Percentiles rank a stretch among this genome's conserved stretches.
phyloP scores from a whole-genome alignment of 2,329 filamentous ascomycete genomes.

The Venturia asperata region DNA sequence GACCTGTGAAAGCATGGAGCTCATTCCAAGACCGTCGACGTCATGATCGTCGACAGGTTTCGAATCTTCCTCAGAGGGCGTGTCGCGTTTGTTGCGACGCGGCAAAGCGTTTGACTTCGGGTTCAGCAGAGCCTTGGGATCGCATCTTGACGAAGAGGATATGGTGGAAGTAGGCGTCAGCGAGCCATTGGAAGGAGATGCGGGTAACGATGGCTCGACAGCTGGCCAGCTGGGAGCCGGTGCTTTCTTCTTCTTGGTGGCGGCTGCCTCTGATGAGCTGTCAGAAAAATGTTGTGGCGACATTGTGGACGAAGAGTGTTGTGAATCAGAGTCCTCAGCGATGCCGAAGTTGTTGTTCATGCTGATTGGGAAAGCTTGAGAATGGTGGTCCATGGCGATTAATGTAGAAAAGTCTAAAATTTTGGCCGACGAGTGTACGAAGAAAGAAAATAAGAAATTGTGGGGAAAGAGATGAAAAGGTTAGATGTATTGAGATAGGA shows the following conservation, averaged over 20 bases:
- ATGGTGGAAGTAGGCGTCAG: not conserved
- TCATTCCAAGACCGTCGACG: not conserved
- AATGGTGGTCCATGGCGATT: not conserved
- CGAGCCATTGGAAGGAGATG: conserved; percentile 9
- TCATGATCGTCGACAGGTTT: not conserved
- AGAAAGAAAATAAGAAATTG: not conserved
- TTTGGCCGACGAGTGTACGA: not conserved
- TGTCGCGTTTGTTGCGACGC: not conserved
- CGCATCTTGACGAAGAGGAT: not conserved
- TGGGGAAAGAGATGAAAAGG: not conserved
- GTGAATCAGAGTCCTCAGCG: conserved; percentile 6
- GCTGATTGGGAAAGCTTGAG: not conserved
- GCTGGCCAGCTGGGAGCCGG: not conserved
- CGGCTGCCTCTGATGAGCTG: not conserved
- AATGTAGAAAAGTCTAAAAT: not conserved
- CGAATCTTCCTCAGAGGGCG: not conserved
- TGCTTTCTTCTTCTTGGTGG: conserved; percentile 1
- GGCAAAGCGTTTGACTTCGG: not conserved
- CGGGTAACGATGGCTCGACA: not conserved
- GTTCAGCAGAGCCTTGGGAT: not conserved
- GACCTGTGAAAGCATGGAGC: conserved; percentile 5
- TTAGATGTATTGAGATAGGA: not conserved
- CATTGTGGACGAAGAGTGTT: not conserved
- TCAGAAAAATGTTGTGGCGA: conserved; percentile 1
- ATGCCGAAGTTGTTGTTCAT: not conserved